Conservation (phyloP, 1,139 yeast genomes). For the Pichiaceae sp. region DNA sequence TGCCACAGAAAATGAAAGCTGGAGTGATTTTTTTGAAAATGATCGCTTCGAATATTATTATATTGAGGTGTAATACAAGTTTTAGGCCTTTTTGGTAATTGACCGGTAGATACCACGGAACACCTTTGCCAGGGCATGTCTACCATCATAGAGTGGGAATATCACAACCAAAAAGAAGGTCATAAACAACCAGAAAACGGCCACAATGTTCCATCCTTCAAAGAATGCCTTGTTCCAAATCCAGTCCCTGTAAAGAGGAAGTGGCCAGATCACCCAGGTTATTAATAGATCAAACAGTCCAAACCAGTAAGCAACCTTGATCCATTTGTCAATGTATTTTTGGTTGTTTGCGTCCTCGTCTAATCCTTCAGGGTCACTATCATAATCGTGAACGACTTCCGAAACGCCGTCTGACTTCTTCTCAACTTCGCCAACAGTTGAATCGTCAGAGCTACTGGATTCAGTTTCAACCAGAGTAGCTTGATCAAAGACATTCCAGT, state of each 20-base stretch:
- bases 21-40: too few relatives aligned
- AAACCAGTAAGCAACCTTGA: background rate
- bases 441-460: too few relatives aligned
- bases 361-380: background rate
- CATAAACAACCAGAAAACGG: background rate
- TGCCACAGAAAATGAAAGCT: too few relatives aligned
- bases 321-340: background rate
- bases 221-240: background rate
- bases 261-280: background rate
- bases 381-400: background rate
- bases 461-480: background rate
- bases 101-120: background rate
- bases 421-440: too few relatives aligned
- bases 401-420: background rate
- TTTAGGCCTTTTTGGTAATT: too few relatives aligned
- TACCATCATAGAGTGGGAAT: background rate
- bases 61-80: too few relatives aligned
- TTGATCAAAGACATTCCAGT: background rate
- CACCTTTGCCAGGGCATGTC: background rate
- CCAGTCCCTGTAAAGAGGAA: background rate
- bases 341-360: background rate
- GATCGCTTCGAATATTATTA: too few relatives aligned
- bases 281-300: background rate
- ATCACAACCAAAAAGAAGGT: background rate
- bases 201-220: background rate